Evolutionary conservation across 2,329 filamentous ascomycete species (phyloP).

Genomic region (Phialemonium atrogriseum): DNA sequence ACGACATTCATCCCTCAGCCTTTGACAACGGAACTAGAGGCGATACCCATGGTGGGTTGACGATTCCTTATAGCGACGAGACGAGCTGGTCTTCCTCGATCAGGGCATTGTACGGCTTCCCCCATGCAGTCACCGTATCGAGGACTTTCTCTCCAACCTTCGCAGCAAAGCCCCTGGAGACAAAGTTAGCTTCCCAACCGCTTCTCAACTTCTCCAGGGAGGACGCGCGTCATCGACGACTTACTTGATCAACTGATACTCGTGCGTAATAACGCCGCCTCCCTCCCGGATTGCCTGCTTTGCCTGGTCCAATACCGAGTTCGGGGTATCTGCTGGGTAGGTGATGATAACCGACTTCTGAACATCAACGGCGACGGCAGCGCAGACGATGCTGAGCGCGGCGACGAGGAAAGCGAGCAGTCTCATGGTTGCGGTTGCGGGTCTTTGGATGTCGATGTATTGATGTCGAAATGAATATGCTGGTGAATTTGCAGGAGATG

Average conservation of each 20-base stretch:
- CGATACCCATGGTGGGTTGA: no score
- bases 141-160: conserved; percentile 63
- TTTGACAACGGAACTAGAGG: no score
- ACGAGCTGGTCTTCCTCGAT: conserved; percentile 75
- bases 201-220: neutral
- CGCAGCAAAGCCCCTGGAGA: conserved; percentile 64
- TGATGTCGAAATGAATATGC: no score
- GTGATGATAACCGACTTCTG: conserved; percentile 71
- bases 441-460: no score
- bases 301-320: conserved; percentile 59
- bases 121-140: conserved; percentile 56
- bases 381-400: conserved; percentile 48
- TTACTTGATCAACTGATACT: conserved; percentile 62
- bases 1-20: no score
- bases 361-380: conserved; percentile 53
- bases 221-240: conserved; percentile 16
- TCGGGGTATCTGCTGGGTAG: conserved; percentile 62
- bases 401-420: conserved; percentile 43
- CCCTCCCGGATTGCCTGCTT: conserved; percentile 62
- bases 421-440: conserved; percentile 52
- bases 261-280: conserved; percentile 72
- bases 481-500: no score
- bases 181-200: conserved; percentile 17
- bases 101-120: conserved; percentile 48
- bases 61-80: conserved; percentile 27